phyloP scores from a whole-genome alignment of 345 rosid species.

The Salix suchowensis region DNA sequence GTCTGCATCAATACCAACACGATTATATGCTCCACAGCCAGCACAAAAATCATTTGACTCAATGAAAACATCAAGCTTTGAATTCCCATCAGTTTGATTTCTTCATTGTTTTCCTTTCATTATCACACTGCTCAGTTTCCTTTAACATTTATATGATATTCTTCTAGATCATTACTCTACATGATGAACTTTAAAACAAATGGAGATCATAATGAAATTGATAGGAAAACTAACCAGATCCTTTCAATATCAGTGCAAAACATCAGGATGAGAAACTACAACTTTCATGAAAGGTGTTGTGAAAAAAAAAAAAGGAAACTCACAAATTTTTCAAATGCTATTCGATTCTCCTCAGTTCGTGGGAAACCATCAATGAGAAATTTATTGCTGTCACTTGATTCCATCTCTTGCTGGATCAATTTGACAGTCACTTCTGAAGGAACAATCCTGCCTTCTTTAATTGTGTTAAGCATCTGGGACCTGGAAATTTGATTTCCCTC shows the following conservation, averaged over 20 bases:
- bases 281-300: not conserved
- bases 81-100: not conserved
- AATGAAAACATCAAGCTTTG: not conserved
- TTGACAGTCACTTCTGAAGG: constrained; percentile 34
- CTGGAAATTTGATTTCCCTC: constrained; percentile 8
- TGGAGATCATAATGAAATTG: not conserved
- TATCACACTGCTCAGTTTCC: not conserved
- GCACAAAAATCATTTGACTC: not conserved
- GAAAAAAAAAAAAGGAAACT: not conserved
- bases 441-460: constrained; percentile 26
- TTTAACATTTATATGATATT: not conserved
- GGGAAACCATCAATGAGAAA: constrained; percentile 35
- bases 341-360: constrained; percentile 23
- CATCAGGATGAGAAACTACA: not conserved
- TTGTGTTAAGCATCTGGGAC: constrained; percentile 19
- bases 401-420: constrained; percentile 21
- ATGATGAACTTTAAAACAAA: not conserved
- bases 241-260: not conserved
- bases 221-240: not conserved
- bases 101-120: not conserved
- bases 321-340: constrained; percentile 24
- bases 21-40: not conserved
- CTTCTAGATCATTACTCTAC: not conserved
- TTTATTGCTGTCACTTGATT: constrained; percentile 17
- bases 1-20: constrained; percentile 15